Evolutionary conservation across 2,329 filamentous ascomycete genomes (phyloP), one percentile per base, ranked within the genome.

Genomic region (Aphanoascus verrucosus): DNA sequence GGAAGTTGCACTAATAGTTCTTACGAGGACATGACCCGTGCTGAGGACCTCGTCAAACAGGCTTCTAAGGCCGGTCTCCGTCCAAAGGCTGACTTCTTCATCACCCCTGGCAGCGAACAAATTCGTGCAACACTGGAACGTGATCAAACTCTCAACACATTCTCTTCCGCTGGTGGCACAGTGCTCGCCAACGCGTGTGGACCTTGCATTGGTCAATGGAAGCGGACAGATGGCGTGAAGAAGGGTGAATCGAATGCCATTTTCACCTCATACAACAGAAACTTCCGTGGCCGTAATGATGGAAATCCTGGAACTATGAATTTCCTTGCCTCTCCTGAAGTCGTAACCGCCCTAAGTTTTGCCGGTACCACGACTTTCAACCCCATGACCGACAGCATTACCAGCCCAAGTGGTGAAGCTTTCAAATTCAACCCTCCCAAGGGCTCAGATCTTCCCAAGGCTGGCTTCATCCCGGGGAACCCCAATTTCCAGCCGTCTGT

Each of bases 1-100:
- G 93, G 93, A 56, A 95, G 89, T 74, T 98, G 93, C 77, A 98
- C 93, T 49, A 98, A 98, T 78, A 94, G 88, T 69, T 97, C 93
- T 1, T 98, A 97, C 69, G 86, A 96, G 72, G 93, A 98, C 68
- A 98, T 98, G 93, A 94, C 90, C 35, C 85, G 91, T 57, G 88
- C 90, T 12, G 91, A 96, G 72, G 83, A 89, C 65, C 81, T 98
- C 54, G 88, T 97, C 55, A 90, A 91, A 70, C 90, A 96, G 69
- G 93, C 93, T 8, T 79, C 84, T 50, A 82, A 84, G 55, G 93
- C 89, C n/a, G 93, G 93, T 14, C 76, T 98, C 56, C 87, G 88
- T 73, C 89, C 93, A 38, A 88, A 85, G 63, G 82, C 88, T 1
- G 86, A 90, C 65, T 96, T 98, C 73, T 96, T 94, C 72, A 86